Evolutionary conservation across 78 protist species (phyloP), one percentile per base, ranked within the genome.

Genomic region (Dictyostelium firmibasis): DNA sequence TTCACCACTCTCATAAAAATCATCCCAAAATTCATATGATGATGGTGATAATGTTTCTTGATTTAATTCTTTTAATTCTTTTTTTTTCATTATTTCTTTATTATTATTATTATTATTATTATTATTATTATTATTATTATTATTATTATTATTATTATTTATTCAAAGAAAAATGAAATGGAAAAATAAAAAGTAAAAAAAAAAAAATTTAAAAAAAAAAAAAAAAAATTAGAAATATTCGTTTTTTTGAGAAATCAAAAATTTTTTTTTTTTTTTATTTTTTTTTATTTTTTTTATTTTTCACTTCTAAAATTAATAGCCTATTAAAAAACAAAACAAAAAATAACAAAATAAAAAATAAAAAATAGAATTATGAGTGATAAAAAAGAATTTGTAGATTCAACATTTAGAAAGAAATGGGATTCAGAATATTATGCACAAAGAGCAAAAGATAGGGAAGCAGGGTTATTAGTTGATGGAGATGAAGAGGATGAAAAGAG

Each of bases 321-420:
- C n/a, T 14, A 3, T 67, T 2, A 5, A 67, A 1, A 8, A 20
- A 67, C 8, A 64, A n/a, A 43, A n/a, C 25, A 23, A 43, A 8
- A 16, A 78, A 78, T 20, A 20, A 60, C n/a, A 20, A 60, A 60
- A 60, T 2, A 60, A 60, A 23, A 60, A n/a, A 18, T 0, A 6
- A 35, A 44, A 44, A 9, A 8, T 7, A 18, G 62, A 50, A 16
- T 50, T 64, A 64, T 64, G 74, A 64, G 74, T 27, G 74, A 29
- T 69, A 29, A 70, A 70, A 84, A 84, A 72, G 70, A 72, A 5
- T 85, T 85, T 75, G 83, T 85, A 75, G 92, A 86, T 77, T 76
- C 75, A 53, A 78, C 94, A 62, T 89, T 89, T 36, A 89, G 94
- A 89, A 89, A 81, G 86, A 89, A 89, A 81, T 89, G 94, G 94